A percentile compares a stretch with the other conserved stretches of the same genome.
These are phyloP conservation scores for Angomonas deanei DNA, from an alignment of 208 protist genomes.

Conservation along the genomic window DNA sequence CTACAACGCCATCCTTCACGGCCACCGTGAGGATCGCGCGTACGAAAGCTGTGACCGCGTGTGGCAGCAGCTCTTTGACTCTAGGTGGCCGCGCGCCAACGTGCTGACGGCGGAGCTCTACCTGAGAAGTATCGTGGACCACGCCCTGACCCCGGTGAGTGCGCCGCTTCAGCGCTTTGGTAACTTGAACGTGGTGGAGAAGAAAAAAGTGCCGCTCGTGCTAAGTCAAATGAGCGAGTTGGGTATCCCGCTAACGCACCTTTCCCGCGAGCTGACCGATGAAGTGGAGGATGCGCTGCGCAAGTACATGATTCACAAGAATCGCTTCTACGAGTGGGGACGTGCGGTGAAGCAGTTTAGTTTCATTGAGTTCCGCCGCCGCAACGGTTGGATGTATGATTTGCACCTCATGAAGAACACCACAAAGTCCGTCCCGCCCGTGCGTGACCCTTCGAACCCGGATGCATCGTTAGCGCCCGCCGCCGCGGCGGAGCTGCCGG, in stretches of 20 bases:
- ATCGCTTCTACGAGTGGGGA: slow-evolving; percentile 85
- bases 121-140: slow-evolving; percentile 82
- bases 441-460: slow-evolving; percentile 58
- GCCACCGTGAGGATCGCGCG: slow-evolving; percentile 58
- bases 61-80: slow-evolving; percentile 82
- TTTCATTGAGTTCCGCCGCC: slow-evolving; percentile 87
- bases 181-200: slow-evolving; percentile 74
- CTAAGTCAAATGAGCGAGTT: slow-evolving; percentile 78
- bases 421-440: slow-evolving; percentile 46
- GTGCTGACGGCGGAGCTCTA: slow-evolving; percentile 74
- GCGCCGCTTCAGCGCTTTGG: slow-evolving; percentile 67
- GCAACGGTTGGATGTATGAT: slow-evolving; percentile 88
- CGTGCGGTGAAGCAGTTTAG: slow-evolving; percentile 88
- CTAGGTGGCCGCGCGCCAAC: slow-evolving; percentile 74
- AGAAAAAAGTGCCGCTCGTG: slow-evolving; percentile 86
- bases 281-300: slow-evolving; percentile 87
- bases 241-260: slow-evolving; percentile 72
- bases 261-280: slow-evolving; percentile 73
- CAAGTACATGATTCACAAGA: slow-evolving; percentile 68
- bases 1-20: slow-evolving; percentile 80
- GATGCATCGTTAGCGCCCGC: slow-evolving; percentile 45
- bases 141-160: slow-evolving; percentile 74
- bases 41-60: slow-evolving; percentile 74
- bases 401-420: slow-evolving; percentile 74
- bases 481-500: slow-evolving; percentile 58